Percentiles rank a stretch among this genome's conserved stretches.
These are phyloP conservation scores for Sclerotinia glacialis DNA, from an alignment of 2,329 filamentous ascomycete genomes.

Conservation along the genomic window DNA sequence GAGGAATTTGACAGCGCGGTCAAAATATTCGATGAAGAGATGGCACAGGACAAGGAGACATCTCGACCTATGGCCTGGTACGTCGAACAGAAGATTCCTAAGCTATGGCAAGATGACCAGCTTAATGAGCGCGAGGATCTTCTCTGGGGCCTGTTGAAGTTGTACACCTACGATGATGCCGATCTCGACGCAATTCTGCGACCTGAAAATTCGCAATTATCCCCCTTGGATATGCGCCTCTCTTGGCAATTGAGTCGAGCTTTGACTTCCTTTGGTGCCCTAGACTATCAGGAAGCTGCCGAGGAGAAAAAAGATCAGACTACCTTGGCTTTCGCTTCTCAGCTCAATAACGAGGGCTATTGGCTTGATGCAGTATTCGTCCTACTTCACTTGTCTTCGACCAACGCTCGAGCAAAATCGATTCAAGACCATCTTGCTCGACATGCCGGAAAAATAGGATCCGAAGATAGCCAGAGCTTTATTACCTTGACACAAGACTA, in stretches of 20 bases:
- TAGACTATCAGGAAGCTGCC: slow-evolving; percentile 53
- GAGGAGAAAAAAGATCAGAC: slow-evolving; percentile 61
- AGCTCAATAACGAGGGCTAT: slow-evolving; percentile 61
- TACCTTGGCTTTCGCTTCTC: slow-evolving; percentile 62
- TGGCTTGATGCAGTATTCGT: slow-evolving; percentile 74
- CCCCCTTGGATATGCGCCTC: slow-evolving; percentile 71
- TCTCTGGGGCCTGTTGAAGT: slow-evolving; percentile 80
- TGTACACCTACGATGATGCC: slow-evolving; percentile 65
- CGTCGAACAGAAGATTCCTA: slow-evolving; percentile 55
- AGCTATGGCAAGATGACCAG: slow-evolving; percentile 60
- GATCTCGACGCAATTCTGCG: slow-evolving; percentile 69
- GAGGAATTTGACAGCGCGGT: slow-evolving; percentile 74
- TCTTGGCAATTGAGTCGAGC: slow-evolving; percentile 82
- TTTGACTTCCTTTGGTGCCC: slow-evolving; percentile 50
- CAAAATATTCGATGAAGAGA: slow-evolving; percentile 67
- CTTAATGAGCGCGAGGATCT: slow-evolving; percentile 67
- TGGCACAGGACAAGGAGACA: slow-evolving; percentile 66
- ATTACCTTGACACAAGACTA: slow-evolving; percentile 60
- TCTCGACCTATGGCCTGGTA: slow-evolving; percentile 72
- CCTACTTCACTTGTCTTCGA: slow-evolving; percentile 68
- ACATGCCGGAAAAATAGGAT: slow-evolving; percentile 65
- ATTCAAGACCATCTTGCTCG: slow-evolving; percentile 72
- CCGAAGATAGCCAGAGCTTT: slow-evolving; percentile 56
- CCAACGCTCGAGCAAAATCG: slow-evolving; percentile 59
- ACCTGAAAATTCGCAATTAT: slow-evolving; percentile 73